phyloP scores from a whole-genome alignment of 768 basidiomycete species.

The Suillus luteus region DNA sequence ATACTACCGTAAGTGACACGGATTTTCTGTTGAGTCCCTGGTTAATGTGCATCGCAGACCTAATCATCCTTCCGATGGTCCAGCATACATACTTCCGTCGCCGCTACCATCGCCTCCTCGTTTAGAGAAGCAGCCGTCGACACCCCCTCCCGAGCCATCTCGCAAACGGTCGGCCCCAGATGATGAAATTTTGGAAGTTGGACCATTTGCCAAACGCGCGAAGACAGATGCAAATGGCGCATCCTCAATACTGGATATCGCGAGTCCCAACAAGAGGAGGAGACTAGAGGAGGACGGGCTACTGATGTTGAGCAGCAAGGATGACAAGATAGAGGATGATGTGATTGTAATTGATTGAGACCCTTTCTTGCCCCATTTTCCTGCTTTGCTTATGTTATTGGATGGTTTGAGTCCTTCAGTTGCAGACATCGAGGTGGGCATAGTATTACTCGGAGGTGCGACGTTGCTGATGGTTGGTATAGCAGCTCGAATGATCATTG shows the following conservation, averaged over 20 bases:
- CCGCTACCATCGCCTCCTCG: conserved; percentile 60
- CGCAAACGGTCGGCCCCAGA: conserved; percentile 62
- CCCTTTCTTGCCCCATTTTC: conserved; percentile 3
- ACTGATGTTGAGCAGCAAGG: conserved; percentile 60
- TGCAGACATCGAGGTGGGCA: not conserved
- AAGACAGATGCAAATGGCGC: conserved; percentile 38
- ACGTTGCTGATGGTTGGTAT: not conserved
- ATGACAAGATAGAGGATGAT: conserved; percentile 55
- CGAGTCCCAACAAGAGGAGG: conserved; percentile 65
- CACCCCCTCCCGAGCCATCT: conserved; percentile 46
- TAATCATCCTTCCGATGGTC: conserved; percentile 52
- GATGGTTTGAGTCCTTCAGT: not conserved
- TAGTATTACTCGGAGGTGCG: not conserved
- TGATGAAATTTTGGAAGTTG: conserved; percentile 56
- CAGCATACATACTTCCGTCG: conserved; percentile 63
- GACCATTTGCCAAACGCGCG: conserved; percentile 58
- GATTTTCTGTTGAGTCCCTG: not conserved
- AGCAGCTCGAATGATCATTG: not conserved
- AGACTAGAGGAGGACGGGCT: conserved; percentile 75
- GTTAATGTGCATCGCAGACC: conserved; percentile 39
- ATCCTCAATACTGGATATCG: conserved; percentile 21
- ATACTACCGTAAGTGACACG: conserved; percentile 63
- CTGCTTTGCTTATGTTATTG: conserved; percentile 13
- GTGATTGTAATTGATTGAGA: conserved; percentile 58
- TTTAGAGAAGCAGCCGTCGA: conserved; percentile 39